Evolutionary conservation across 148 eudicot genomes (phyloP).

Genomic region (Arctostaphylos glauca): DNA sequence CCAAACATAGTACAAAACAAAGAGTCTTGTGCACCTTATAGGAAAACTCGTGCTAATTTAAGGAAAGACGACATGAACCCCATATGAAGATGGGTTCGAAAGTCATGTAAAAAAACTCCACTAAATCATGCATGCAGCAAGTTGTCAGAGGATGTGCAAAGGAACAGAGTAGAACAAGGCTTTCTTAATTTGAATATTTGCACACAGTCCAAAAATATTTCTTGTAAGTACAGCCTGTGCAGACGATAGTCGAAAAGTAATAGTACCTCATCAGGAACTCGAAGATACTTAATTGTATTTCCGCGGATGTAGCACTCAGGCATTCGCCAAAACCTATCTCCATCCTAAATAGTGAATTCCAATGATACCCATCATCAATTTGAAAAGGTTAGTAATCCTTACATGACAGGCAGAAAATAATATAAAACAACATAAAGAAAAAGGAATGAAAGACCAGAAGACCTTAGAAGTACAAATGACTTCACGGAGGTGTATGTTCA

Average conservation of each 20-base stretch:
- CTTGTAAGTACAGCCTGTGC: background rate
- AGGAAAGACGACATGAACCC: background rate
- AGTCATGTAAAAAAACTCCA: background rate
- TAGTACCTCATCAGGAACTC: conserved; percentile 58
- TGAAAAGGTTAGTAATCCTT: background rate
- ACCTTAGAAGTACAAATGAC: conserved; percentile 96
- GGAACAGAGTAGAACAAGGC: background rate
- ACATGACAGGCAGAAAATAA: background rate
- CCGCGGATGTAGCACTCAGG: conserved; percentile 93
- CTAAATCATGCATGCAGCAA: background rate
- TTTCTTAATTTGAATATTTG: background rate
- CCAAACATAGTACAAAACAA: background rate
- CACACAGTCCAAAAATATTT: background rate
- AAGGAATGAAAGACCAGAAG: background rate
- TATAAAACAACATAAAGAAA: background rate
- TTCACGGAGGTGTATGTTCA: conserved; percentile 97
- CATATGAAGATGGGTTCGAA: background rate
- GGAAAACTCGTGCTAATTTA: background rate
- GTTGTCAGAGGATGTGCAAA: background rate
- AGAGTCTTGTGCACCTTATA: background rate
- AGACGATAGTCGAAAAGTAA: background rate
- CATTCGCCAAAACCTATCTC: conserved; percentile 95
- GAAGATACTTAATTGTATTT: conserved; percentile 78
- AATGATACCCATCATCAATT: background rate
- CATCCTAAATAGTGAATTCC: conserved; percentile 51